A percentile compares a stretch with the other conserved stretches of the same genome.
Conservation (phyloP, 306 rosid species). For the Vigna trinervia region DNA sequence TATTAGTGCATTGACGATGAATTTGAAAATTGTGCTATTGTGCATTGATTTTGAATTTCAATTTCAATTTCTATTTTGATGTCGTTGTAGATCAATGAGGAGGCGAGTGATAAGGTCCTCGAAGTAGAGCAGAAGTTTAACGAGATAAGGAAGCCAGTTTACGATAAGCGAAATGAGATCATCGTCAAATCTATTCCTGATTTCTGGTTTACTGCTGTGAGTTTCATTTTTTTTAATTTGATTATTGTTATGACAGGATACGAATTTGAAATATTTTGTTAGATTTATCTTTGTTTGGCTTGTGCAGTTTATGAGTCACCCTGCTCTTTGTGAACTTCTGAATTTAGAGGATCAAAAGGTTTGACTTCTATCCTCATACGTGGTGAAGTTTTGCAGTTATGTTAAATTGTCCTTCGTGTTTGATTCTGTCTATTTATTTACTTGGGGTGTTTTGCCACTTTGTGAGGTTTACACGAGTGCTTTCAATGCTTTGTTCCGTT, state of each 20-base stretch:
- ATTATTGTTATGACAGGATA: not conserved
- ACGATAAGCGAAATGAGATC: conserved; percentile 77
- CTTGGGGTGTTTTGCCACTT: not conserved
- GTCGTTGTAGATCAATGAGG: conserved; percentile 78
- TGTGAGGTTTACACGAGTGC: conserved; percentile 17
- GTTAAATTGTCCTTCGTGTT: not conserved
- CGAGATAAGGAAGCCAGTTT: conserved; percentile 82
- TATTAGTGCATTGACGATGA: not conserved
- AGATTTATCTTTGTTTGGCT: not conserved
- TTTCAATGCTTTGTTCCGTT: conserved; percentile 26
- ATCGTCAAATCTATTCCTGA: conserved; percentile 84
- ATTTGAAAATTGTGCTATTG: not conserved
- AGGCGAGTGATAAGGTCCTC: conserved; percentile 88
- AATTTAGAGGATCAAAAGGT: conserved; percentile 80
- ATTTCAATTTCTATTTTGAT: not conserved
- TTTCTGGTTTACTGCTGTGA: conserved; percentile 92
- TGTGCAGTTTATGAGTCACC: conserved; percentile 81
- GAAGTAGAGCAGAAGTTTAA: conserved; percentile 92
- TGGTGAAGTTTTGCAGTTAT: not conserved
- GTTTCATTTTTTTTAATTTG: conserved; percentile 40
- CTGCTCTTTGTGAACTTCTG: conserved; percentile 74
- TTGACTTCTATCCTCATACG: conserved; percentile 10
- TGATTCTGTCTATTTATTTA: not conserved
- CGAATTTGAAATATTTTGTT: not conserved
- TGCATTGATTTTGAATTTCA: not conserved